A percentile compares a stretch with the other conserved stretches of the same genome.
These are phyloP conservation scores for Sphagnum tenellum DNA, from an alignment of 225 moss, liverwort and hornwort species.

Conservation along the genomic window DNA sequence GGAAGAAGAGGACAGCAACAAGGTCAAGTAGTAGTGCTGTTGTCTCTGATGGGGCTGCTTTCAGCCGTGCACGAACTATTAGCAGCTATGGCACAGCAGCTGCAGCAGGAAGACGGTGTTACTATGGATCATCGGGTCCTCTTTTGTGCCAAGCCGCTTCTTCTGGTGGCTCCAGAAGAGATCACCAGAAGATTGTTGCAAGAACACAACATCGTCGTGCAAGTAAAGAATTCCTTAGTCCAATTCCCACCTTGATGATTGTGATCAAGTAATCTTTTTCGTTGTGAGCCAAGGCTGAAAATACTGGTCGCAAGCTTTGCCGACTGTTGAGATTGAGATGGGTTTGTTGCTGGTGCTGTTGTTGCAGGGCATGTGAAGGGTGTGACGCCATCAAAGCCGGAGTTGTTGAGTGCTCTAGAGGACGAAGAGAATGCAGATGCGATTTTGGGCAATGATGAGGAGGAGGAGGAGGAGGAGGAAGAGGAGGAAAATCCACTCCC, in stretches of 20 bases:
- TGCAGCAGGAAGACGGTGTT: slow-evolving; percentile 6
- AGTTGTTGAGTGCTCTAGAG: slow-evolving; percentile 36
- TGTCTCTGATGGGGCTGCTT: not conserved
- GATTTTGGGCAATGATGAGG: slow-evolving; percentile 8
- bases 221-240: slow-evolving; percentile 23
- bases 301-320: not conserved
- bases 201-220: slow-evolving; percentile 60
- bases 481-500: not conserved
- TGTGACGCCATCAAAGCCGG: slow-evolving; percentile 68
- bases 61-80: slow-evolving; percentile 3
- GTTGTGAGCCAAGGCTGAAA: too few relatives aligned
- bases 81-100: not conserved
- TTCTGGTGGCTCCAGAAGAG: slow-evolving; percentile 63
- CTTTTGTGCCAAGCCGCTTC: slow-evolving; percentile 27
- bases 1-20: not conserved
- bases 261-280: not conserved
- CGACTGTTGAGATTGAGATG: too few relatives aligned
- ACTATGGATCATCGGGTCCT: not conserved
- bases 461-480: slow-evolving; percentile 1
- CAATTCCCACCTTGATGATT: not conserved
- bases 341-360: not conserved
- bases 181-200: slow-evolving; percentile 61
- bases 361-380: slow-evolving; percentile 74
- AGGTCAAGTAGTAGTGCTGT: too few relatives aligned
- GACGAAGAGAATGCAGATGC: slow-evolving; percentile 5